Percentiles rank a stretch among this genome's conserved stretches.
Evolutionary conservation across 2,329 filamentous ascomycete genomes (phyloP).

Genomic region (Trichophyton simii): DNA sequence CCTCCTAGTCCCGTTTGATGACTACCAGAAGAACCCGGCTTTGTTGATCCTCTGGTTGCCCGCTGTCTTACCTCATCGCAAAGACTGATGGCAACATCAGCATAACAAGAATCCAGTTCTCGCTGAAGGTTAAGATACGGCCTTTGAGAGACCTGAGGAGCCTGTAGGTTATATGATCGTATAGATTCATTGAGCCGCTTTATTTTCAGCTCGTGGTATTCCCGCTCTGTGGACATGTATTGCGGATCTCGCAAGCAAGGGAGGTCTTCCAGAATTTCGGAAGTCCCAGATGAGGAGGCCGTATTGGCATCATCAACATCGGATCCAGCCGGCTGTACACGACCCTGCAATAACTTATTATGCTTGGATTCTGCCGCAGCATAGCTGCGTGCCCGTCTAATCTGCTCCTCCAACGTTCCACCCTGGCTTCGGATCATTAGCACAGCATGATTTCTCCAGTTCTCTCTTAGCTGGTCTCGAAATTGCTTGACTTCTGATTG

Average conservation of each 20-base stretch:
- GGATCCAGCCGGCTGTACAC: neutral
- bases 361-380: slow-evolving; percentile 48
- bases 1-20: slow-evolving; percentile 30
- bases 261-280: slow-evolving; percentile 28
- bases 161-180: slow-evolving; percentile 88
- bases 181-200: slow-evolving; percentile 66
- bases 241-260: slow-evolving; percentile 62
- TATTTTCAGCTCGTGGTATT: slow-evolving; percentile 66
- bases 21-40: neutral
- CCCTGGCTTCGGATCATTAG: slow-evolving; percentile 65
- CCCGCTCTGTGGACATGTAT: slow-evolving; percentile 60
- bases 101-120: slow-evolving; percentile 69
- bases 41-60: slow-evolving; percentile 36
- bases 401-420: slow-evolving; percentile 60
- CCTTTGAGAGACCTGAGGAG: slow-evolving; percentile 82
- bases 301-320: neutral
- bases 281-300: slow-evolving; percentile 7
- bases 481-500: slow-evolving; percentile 57
- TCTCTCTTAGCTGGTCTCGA: slow-evolving; percentile 57
- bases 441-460: slow-evolving; percentile 76
- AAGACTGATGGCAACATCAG: slow-evolving; percentile 69
- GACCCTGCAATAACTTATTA: slow-evolving; percentile 1
- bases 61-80: slow-evolving; percentile 60
- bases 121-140: slow-evolving; percentile 76
- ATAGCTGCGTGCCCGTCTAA: slow-evolving; percentile 57